Base-by-base conservation (phyloP, 352 stramenopile genomes). In the Phytophthora idaei region DNA sequence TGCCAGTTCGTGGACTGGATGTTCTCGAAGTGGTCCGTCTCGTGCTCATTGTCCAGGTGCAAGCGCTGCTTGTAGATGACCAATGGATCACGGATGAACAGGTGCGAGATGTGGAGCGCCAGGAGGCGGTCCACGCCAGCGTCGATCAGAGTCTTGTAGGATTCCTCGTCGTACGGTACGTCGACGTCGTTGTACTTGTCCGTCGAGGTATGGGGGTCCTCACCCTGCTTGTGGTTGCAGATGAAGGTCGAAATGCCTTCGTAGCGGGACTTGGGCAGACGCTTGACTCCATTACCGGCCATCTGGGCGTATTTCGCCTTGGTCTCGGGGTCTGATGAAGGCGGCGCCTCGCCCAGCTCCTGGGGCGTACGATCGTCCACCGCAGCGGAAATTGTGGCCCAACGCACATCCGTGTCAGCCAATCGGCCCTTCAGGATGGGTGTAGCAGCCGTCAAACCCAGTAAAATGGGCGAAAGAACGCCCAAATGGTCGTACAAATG, bases 1-100 rank as follows among this genome's bases (percentile, higher is more conserved):
- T 99, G 97, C 98, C 98, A 99, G 75, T 99, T 99, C 25, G 98
- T 99, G 71, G 93, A 99, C 87, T 99, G 98, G 64, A 99, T 99
- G 75, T 98, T 99, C 79, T 99, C 97, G 76, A 99, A 99, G 75
- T 99, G 97, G 65, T 99, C 97, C 12, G 89, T 94, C 68, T 91
- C 86, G 41, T 59, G 81, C 50, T 81, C 77, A 65, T 96, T 89
- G 64, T 95, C 84, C 41, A 96, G 45, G 58, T 96, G 85, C 63
- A 96, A 66, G 7, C 90, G 90, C 69, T 98, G 90, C 65, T 94
- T 52, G 83, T 97, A 98, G 55, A 97, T 95, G 28, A 99, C 97
- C 8, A 99, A 80, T 53, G 97, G 97, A 83, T 99, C 98, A 65
- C 98, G 92, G 64, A 99, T 98, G 68, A 99, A 99, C 29, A 99